Evolutionary conservation across 2,329 filamentous ascomycete species (phyloP).

Genomic region (Coniochaeta sp.): DNA sequence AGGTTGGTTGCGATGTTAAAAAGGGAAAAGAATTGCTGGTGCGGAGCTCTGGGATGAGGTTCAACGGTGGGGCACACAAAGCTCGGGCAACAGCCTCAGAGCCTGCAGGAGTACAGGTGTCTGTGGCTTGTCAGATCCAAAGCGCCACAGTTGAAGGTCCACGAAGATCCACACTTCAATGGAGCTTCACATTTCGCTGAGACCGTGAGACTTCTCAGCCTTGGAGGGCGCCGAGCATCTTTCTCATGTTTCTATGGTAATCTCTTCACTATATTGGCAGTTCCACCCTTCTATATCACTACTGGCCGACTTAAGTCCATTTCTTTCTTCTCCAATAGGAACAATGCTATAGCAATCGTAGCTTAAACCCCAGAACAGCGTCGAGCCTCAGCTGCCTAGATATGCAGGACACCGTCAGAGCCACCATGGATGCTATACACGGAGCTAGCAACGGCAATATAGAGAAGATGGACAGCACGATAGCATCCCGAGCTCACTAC

Average conservation of each 20-base stretch:
- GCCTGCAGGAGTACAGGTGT: neutral
- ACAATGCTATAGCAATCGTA: neutral
- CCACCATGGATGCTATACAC: neutral
- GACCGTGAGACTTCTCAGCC: neutral
- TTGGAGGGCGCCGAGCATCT: neutral
- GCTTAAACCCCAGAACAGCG: neutral
- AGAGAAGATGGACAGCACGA: constrained; percentile 26
- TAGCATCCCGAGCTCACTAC: constrained; percentile 64
- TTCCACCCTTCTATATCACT: neutral
- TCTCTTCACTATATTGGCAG: neutral
- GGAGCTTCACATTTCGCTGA: neutral
- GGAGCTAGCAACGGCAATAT: constrained; percentile 3
- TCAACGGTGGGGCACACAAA: neutral
- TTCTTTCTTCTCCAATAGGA: too few relatives aligned
- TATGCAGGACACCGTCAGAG: neutral
- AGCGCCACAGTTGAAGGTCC: neutral
- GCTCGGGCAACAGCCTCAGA: neutral
- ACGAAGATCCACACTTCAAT: too few relatives aligned
- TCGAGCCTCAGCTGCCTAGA: neutral
- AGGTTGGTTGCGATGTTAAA: neutral
- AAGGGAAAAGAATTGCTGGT: neutral
- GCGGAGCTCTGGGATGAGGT: neutral
- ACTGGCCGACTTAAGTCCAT: neutral
- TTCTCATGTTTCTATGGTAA: neutral
- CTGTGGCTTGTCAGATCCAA: neutral